A percentile compares a stretch with the other conserved stretches of the same genome.
Evolutionary conservation across 257 asterid species (phyloP).

Genomic region (Fraxinus cuspidata): DNA sequence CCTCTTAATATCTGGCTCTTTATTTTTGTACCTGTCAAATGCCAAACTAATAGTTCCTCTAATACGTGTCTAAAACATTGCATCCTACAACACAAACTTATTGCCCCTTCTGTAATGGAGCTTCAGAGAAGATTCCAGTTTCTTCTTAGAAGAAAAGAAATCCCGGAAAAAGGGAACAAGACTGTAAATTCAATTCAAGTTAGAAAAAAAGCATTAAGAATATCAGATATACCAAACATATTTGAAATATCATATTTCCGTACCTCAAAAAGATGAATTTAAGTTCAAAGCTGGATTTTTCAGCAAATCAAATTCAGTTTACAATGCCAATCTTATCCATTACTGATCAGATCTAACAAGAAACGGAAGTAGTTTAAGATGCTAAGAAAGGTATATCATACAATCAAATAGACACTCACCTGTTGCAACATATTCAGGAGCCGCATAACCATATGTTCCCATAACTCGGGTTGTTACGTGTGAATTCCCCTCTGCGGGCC

Average conservation of each 20-base stretch:
- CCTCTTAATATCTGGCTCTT: neutral
- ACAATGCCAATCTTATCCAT: neutral
- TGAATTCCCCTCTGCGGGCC: slow-evolving; percentile 46
- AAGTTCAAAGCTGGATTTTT: neutral
- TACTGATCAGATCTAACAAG: neutral
- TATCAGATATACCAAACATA: neutral
- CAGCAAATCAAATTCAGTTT: neutral
- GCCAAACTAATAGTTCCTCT: neutral
- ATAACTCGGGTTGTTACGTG: slow-evolving; percentile 55
- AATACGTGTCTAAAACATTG: neutral
- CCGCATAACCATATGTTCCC: slow-evolving; percentile 59
- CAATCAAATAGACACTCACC: slow-evolving; percentile 23
- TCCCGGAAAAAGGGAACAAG: too few species aligned
- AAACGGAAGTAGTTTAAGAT: neutral
- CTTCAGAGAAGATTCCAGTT: neutral
- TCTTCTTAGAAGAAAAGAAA: too few species aligned
- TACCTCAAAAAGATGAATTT: neutral
- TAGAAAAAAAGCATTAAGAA: too few species aligned
- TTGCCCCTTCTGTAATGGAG: neutral
- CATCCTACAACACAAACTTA: neutral
- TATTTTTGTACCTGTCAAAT: too few species aligned
- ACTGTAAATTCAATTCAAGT: neutral
- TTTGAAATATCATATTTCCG: too few species aligned
- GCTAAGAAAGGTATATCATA: neutral
- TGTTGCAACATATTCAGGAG: slow-evolving; percentile 58